Evolutionary conservation across 1,284 basidiomycete genomes (phyloP).

Genomic region (Apiotrichum gracile): DNA sequence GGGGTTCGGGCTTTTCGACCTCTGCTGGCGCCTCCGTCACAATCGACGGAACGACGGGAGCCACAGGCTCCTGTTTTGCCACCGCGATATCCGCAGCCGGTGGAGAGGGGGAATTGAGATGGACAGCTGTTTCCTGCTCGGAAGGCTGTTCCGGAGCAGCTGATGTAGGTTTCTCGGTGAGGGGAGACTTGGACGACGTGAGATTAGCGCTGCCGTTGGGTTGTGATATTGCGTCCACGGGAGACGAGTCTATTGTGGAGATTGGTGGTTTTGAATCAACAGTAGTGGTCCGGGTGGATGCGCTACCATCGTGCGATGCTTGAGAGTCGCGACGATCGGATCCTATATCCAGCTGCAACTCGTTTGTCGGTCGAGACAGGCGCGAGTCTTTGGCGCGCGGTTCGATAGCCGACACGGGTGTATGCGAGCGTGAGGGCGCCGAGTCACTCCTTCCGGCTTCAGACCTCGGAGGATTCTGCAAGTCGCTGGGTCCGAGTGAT

Average conservation of each 20-base stretch:
- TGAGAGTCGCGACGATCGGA: not conserved
- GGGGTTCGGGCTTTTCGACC: not conserved
- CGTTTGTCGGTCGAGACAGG: not conserved
- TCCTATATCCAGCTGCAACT: not conserved
- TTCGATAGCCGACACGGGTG: not conserved
- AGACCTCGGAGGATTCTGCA: not conserved
- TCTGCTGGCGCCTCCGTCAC: not conserved
- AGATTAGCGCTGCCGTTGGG: not conserved
- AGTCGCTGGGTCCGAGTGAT: not conserved
- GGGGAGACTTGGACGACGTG: not conserved
- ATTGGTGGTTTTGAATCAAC: not conserved
- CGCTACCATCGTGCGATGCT: not conserved
- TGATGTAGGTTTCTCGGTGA: not conserved
- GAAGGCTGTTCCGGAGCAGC: too few species aligned
- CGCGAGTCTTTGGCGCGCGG: not conserved
- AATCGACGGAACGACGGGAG: not conserved
- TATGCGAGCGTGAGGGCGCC: not conserved
- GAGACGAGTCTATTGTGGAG: not conserved
- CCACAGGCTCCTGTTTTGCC: too few species aligned
- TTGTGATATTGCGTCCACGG: not conserved
- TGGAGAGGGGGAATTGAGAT: too few species aligned
- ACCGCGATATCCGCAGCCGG: too few species aligned
- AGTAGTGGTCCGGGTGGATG: too few species aligned
- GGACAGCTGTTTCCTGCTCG: too few species aligned
- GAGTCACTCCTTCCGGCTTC: not conserved